Percentiles rank a stretch among this genome's conserved stretches.
Conservation (phyloP, 176 grass and related monocot species). For the Carex scoparia region DNA sequence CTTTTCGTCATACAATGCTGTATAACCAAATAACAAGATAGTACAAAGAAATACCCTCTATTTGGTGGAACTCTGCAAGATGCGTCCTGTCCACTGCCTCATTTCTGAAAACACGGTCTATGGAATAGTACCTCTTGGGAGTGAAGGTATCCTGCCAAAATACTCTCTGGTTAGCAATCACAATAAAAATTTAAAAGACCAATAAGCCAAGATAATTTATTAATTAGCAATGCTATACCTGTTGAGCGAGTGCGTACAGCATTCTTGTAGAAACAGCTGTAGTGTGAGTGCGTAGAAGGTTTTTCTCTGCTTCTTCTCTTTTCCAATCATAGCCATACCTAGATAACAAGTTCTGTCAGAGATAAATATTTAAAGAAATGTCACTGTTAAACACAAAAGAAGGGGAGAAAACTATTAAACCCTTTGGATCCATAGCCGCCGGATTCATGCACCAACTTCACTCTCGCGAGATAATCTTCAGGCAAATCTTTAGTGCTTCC, state of each 20-base stretch:
- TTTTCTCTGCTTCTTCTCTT: slow-evolving; percentile 91
- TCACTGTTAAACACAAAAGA: slow-evolving; percentile 1
- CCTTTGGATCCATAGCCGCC: slow-evolving; percentile 92
- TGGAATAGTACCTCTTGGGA: slow-evolving; percentile 92
- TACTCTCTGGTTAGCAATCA: background rate
- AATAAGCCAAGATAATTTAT: background rate
- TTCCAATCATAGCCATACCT: slow-evolving; percentile 99
- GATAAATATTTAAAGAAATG: slow-evolving; percentile 8
- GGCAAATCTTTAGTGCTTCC: slow-evolving; percentile 55
- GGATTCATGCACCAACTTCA: slow-evolving; percentile 74
- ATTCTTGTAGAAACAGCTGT: slow-evolving; percentile 98
- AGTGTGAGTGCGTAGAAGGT: slow-evolving; percentile 88
- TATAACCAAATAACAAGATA: slow-evolving; percentile 10
- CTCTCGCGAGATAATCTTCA: slow-evolving; percentile 86
- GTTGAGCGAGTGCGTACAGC: slow-evolving; percentile 82
- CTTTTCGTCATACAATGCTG: background rate
- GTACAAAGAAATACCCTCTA: slow-evolving; percentile 53
- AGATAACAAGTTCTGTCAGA: slow-evolving; percentile 25
- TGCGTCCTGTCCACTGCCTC: slow-evolving; percentile 95
- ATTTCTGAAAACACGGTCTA: slow-evolving; percentile 92
- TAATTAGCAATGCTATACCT: slow-evolving; percentile 38
- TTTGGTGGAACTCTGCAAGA: slow-evolving; percentile 98
- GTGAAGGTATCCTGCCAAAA: slow-evolving; percentile 63
- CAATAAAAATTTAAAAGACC: slow-evolving; percentile 13
- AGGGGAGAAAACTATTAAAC: slow-evolving; percentile 27